Base-by-base conservation (phyloP, 2,329 filamentous ascomycete genomes). In the Cercospora janseana region DNA sequence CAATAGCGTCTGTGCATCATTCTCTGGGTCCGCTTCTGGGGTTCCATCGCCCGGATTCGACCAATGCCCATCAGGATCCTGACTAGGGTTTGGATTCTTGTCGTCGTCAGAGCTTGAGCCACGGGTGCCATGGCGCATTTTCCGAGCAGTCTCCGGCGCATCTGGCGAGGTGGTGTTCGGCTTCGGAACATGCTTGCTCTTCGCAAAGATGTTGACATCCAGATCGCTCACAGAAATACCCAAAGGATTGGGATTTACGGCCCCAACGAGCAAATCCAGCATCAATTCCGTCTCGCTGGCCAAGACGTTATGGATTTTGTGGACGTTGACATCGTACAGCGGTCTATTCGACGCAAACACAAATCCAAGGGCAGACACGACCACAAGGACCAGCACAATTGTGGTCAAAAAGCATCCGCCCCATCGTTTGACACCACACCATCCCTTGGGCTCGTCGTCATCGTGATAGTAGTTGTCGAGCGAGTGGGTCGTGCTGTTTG, bases 211-310 rank as follows among this genome's bases (percentile, higher is more conserved):
- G 63, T 94, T 90, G 50, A 97, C 78, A 66, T 97, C 90, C 65
- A 94, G 86, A 38, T 91, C 84, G 56, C 87, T 84, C 28, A 98
- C 82, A 2, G 86, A 86, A 32, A 98, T 86, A 2, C 89, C 83
- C 29, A 97, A 86, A 31, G 96, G 83, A 61, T 97, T 98, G 1
- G 92, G 91, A 66, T 98, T 98, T 61, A 92, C 78, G 0, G 92
- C 93, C 59, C 82, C 82, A 52, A 98, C 88, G 15, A 88, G 82
- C 41, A 98, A 73, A 68, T 98, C 92, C 63, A 97, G 80, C 82
- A 98, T 95, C 32, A 98, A 79, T 67, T 97, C 91, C 68, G 95
- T 88, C 68, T 95, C 88, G 61, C 88, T 95, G 2, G 91, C 91
- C 41, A 97, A 79, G 18, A 98, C 89, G 59, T 95, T 94, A 61